phyloP scores from a whole-genome alignment of 2,329 filamentous ascomycete species.

The Colletotrichum lindemuthianum region DNA sequence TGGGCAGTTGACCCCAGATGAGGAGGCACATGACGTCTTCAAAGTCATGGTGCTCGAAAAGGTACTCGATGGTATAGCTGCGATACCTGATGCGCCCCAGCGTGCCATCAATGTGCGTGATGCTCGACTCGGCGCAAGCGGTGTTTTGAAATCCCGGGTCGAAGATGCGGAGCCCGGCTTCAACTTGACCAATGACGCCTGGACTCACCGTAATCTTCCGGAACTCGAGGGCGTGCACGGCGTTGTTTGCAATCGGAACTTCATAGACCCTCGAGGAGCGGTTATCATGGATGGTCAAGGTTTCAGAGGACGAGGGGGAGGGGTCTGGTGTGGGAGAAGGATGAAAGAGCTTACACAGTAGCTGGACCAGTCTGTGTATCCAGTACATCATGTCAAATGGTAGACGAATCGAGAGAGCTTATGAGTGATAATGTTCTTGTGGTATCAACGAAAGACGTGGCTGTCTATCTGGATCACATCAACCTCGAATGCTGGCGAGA shows the following conservation, averaged over 20 bases:
- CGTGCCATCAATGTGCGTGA: slow-evolving; percentile 46
- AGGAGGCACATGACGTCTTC: slow-evolving; percentile 47
- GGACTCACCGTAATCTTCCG: background rate
- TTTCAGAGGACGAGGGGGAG: too few species aligned
- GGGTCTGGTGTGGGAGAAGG: too few species aligned
- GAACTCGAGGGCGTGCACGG: background rate
- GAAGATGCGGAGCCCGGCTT: slow-evolving; percentile 8
- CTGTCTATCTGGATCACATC: too few species aligned
- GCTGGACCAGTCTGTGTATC: too few species aligned
- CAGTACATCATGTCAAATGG: too few species aligned
- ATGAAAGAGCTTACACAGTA: too few species aligned
- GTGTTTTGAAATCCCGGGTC: slow-evolving; percentile 22
- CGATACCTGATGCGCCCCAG: slow-evolving; percentile 47
- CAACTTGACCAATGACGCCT: background rate
- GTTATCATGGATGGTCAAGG: too few species aligned
- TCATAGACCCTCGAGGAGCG: background rate
- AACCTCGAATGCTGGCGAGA: too few species aligned
- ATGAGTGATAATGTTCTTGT: too few species aligned
- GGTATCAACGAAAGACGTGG: too few species aligned
- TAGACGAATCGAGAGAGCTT: too few species aligned
- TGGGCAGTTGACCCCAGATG: slow-evolving; percentile 50
- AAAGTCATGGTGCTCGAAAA: slow-evolving; percentile 37
- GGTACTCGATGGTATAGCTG: slow-evolving; percentile 42
- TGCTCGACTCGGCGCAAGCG: slow-evolving; percentile 31
- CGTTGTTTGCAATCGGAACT: background rate